phyloP scores from a whole-genome alignment of 352 stramenopile genomes.

The Phytophthora pisi region DNA sequence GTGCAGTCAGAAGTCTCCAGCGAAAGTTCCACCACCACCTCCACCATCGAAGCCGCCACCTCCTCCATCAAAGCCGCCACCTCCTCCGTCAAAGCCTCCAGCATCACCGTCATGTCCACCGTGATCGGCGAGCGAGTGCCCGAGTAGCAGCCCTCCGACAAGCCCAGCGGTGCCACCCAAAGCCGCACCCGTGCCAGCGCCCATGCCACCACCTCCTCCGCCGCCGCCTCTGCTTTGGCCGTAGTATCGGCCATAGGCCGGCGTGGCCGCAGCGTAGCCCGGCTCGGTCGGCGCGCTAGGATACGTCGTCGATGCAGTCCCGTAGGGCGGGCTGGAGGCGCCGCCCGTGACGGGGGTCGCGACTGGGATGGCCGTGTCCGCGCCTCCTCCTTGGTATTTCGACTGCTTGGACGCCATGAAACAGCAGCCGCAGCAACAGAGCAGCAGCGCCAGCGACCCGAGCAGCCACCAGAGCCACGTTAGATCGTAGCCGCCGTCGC shows the following conservation, averaged over 20 bases:
- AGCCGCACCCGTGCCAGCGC: conserved; percentile 49
- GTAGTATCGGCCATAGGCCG: conserved; percentile 27
- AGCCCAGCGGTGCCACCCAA: conserved; percentile 56
- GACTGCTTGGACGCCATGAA: conserved; percentile 26
- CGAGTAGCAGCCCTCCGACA: conserved; percentile 47
- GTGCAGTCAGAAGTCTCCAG: conserved; percentile 50
- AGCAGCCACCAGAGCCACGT: conserved; percentile 58
- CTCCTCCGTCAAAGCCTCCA: conserved; percentile 20
- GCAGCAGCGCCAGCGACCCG: conserved; percentile 27
- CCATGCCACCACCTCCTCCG: conserved; percentile 32
- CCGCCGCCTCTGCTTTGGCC: conserved; percentile 23
- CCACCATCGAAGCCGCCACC: conserved; percentile 20
- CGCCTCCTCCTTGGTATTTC: background rate
- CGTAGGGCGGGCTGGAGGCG: conserved; percentile 11
- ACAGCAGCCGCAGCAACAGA: conserved; percentile 39
- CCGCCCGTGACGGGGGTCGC: conserved; percentile 18
- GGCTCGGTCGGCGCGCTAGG: conserved; percentile 7
- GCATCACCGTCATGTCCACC: conserved; percentile 12
- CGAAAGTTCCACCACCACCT: conserved; percentile 44
- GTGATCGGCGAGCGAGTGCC: conserved; percentile 44
- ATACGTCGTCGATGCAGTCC: conserved; percentile 19
- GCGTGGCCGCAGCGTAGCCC: conserved; percentile 26
- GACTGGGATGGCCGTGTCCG: conserved; percentile 22
- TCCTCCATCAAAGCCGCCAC: conserved; percentile 28
- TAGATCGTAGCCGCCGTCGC: conserved; percentile 19